Conservation (phyloP, 148 eudicot genomes). For the Rhododendron griersonianum region DNA sequence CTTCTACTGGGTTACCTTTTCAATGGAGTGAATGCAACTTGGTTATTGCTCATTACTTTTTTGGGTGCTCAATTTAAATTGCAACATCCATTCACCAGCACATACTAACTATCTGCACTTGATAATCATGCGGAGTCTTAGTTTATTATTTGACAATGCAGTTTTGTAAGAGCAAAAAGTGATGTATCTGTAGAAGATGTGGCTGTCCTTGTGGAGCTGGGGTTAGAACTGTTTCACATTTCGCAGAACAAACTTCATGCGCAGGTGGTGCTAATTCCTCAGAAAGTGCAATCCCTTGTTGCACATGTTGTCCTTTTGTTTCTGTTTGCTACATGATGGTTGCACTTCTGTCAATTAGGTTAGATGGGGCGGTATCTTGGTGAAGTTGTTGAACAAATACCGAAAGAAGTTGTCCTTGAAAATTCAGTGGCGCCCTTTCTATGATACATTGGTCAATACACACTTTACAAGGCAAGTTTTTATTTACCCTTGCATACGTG, state of each 20-base stretch:
- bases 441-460: constrained; percentile 70
- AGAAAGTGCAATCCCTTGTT: constrained; percentile 3
- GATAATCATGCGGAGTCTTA: neutral
- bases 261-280: constrained; percentile 48
- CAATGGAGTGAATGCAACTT: neutral
- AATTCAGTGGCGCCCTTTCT: constrained; percentile 81
- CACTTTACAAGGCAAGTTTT: constrained; percentile 76
- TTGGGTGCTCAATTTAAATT: neutral
- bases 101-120: constrained; percentile 4
- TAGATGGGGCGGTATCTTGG: constrained; percentile 88
- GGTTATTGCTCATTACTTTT: neutral
- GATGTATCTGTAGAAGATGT: constrained; percentile 78
- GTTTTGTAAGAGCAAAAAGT: constrained; percentile 91
- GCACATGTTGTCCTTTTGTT: neutral
- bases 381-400: constrained; percentile 69
- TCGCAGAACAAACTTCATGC: constrained; percentile 66
- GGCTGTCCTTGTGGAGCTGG: constrained; percentile 45
- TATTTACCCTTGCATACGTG: neutral
- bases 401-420: constrained; percentile 72
- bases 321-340: constrained; percentile 6
- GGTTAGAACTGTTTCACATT: constrained; percentile 57
- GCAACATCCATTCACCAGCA: neutral
- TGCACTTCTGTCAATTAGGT: constrained; percentile 44
- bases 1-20: neutral
- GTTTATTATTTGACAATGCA: constrained; percentile 25